A percentile compares a stretch with the other conserved stretches of the same genome.
phyloP scores from a whole-genome alignment of 1,139 yeast genomes.

The Torulaspora globosa region DNA sequence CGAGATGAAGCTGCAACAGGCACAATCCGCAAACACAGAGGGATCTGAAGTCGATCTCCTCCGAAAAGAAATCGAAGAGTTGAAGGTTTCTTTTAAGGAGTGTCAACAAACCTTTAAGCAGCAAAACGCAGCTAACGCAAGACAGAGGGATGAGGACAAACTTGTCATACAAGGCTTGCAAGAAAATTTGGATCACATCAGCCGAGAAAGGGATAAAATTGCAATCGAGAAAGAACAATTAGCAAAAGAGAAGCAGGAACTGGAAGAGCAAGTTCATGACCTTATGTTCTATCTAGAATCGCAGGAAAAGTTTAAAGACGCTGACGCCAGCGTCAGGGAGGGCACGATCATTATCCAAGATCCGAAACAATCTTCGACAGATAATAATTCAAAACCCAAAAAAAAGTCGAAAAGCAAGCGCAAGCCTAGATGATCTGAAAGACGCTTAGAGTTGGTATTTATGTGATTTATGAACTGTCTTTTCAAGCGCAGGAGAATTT shows the following conservation, averaged over 20 bases:
- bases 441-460: neutral
- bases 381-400: constrained; percentile 14
- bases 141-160: constrained; percentile 46
- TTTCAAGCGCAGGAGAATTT: neutral
- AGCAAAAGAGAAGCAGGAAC: constrained; percentile 45
- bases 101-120: constrained; percentile 13
- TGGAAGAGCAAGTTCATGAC: constrained; percentile 70
- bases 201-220: constrained; percentile 40
- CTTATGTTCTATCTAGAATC: constrained; percentile 78
- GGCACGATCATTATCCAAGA: constrained; percentile 53
- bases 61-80: constrained; percentile 32
- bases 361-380: constrained; percentile 3
- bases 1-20: constrained; percentile 54
- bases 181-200: constrained; percentile 51
- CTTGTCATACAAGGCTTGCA: constrained; percentile 54
- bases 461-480: neutral
- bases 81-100: constrained; percentile 28
- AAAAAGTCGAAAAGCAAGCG: constrained; percentile 19
- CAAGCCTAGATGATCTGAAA: constrained; percentile 2
- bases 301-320: constrained; percentile 65
- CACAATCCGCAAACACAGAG: constrained; percentile 14
- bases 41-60: constrained; percentile 5
- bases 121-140: constrained; percentile 22
- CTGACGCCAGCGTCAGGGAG: constrained; percentile 65
- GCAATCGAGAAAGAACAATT: constrained; percentile 27